phyloP scores from a whole-genome alignment of 768 basidiomycete species.

The Leccinum rimulosum region DNA sequence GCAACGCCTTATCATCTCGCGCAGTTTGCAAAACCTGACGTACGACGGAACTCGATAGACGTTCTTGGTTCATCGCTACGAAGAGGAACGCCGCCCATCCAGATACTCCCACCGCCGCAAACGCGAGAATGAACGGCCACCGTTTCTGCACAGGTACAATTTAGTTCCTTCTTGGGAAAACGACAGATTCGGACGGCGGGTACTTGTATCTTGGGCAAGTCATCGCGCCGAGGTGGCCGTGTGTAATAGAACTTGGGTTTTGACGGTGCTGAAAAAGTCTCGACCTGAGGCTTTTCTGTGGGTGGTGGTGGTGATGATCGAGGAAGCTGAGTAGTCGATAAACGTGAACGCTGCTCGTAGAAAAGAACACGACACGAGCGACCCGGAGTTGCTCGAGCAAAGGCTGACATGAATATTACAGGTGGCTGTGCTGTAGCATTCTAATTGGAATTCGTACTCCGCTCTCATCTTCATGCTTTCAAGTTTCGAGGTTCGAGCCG shows the following conservation, averaged over 20 bases:
- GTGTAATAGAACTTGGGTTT: constrained; percentile 45
- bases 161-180: neutral
- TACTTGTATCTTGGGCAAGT: constrained; percentile 45
- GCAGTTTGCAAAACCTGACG: constrained; percentile 62
- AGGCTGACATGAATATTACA: constrained; percentile 12
- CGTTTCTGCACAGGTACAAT: constrained; percentile 26
- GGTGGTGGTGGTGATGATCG: constrained; percentile 30
- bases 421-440: constrained; percentile 5
- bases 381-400: constrained; percentile 8
- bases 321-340: constrained; percentile 23
- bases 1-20: constrained; percentile 48
- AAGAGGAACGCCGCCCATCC: constrained; percentile 70
- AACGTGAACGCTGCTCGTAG: constrained; percentile 13
- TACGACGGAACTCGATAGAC: constrained; percentile 71
- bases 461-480: neutral
- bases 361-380: constrained; percentile 12
- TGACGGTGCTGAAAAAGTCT: constrained; percentile 44
- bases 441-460: neutral
- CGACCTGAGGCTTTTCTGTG: constrained; percentile 27
- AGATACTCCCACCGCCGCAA: constrained; percentile 50
- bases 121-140: constrained; percentile 58
- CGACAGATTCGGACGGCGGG: neutral
- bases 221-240: constrained; percentile 37
- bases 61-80: constrained; percentile 74
- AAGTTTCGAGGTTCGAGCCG: too few relatives aligned